These are phyloP conservation scores for Excoecaria agallocha DNA, from an alignment of 345 rosid species.

Conservation along the genomic window DNA sequence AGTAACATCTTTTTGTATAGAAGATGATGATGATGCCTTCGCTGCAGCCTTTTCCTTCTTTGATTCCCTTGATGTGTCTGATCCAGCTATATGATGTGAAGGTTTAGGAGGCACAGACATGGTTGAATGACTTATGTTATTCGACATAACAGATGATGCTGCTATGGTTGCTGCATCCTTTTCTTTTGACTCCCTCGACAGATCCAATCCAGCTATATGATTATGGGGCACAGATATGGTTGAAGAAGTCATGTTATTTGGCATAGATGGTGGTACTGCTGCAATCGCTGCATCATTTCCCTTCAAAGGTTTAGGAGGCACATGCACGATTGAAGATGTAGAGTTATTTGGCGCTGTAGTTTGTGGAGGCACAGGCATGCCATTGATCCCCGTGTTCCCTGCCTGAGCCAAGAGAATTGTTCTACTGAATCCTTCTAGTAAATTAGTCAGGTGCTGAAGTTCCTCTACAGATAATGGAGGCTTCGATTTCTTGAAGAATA, in stretches of 20 bases:
- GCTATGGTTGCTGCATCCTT: slow-evolving; percentile 13
- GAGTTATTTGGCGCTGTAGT: background rate
- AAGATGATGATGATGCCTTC: slow-evolving; percentile 39
- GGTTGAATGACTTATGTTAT: background rate
- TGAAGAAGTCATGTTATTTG: too few species aligned
- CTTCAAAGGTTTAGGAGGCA: slow-evolving; percentile 30
- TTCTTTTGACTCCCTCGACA: too few species aligned
- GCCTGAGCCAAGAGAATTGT: background rate
- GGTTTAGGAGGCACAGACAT: slow-evolving; percentile 34
- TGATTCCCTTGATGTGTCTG: slow-evolving; percentile 38
- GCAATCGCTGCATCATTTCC: background rate
- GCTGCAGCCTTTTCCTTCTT: slow-evolving; percentile 26
- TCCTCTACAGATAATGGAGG: background rate
- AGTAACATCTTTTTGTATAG: slow-evolving; percentile 9
- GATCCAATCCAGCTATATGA: too few species aligned
- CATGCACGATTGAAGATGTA: slow-evolving; percentile 16
- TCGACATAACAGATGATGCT: slow-evolving; percentile 39
- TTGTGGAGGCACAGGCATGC: too few species aligned
- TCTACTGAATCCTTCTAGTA: background rate
- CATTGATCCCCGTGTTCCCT: too few species aligned
- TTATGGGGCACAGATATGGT: too few species aligned
- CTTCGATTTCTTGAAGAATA: background rate
- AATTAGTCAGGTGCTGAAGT: background rate
- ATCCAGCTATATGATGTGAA: slow-evolving; percentile 32
- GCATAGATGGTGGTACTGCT: too few species aligned